These are phyloP conservation scores for Gynandropsis gynandra DNA, from an alignment of 345 rosid species.

Conservation along the genomic window DNA sequence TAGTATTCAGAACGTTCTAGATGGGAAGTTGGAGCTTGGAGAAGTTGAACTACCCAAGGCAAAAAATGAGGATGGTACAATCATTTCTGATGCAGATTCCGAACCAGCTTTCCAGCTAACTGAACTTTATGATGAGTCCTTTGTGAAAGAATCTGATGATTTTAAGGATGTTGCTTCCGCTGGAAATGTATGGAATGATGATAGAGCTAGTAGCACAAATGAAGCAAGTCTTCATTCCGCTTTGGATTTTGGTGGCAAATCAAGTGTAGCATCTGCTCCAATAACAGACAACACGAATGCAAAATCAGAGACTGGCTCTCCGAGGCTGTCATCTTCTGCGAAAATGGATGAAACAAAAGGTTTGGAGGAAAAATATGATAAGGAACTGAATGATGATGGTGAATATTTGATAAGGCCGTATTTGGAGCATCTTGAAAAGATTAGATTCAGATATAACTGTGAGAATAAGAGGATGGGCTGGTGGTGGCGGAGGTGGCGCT, in stretches of 20 bases:
- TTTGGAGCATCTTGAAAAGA: constrained; percentile 90
- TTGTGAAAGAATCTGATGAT: constrained; percentile 45
- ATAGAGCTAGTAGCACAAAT: constrained; percentile 74
- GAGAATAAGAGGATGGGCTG: too few relatives aligned
- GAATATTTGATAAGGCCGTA: constrained; percentile 96
- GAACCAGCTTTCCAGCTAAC: constrained; percentile 54
- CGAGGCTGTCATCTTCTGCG: constrained; percentile 56
- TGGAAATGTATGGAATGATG: constrained; percentile 85
- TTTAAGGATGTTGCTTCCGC: constrained; percentile 45
- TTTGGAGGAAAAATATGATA: constrained; percentile 65
- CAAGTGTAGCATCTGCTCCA: constrained; percentile 66
- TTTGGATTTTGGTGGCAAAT: constrained; percentile 80
- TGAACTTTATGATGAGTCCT: constrained; percentile 58
- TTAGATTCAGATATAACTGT: constrained; percentile 84
- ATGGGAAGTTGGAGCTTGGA: constrained; percentile 65
- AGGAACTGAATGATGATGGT: constrained; percentile 88
- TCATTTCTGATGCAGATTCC: constrained; percentile 63
- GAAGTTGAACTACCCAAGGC: constrained; percentile 52
- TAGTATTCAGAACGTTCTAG: constrained; percentile 72
- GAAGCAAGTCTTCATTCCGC: constrained; percentile 98
- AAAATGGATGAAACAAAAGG: constrained; percentile 57
- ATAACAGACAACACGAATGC: constrained; percentile 59
- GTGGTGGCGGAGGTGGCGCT: too few relatives aligned
- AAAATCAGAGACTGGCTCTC: constrained; percentile 78
- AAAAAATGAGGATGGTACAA: constrained; percentile 47